phyloP scores from a whole-genome alignment of 2,329 filamentous ascomycete species.

The Neospermospora avenae region DNA sequence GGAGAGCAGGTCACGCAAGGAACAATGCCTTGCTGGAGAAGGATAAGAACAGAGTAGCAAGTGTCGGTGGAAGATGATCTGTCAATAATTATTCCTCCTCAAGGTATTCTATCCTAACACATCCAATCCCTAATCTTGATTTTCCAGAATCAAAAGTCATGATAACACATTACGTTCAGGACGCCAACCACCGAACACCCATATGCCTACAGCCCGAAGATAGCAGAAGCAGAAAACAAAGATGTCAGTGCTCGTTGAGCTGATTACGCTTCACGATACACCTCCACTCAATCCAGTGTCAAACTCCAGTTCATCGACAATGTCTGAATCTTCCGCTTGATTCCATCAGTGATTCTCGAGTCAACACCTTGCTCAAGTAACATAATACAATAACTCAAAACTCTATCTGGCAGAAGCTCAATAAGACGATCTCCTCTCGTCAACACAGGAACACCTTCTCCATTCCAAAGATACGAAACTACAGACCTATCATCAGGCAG shows the following conservation, averaged over 20 bases:
- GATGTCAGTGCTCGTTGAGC: not conserved
- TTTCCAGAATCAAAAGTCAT: not conserved
- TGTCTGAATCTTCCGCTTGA: slow-evolving; percentile 50
- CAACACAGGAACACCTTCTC: slow-evolving; percentile 50
- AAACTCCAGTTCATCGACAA: slow-evolving; percentile 33
- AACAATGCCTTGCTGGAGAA: no score
- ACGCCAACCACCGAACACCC: not conserved
- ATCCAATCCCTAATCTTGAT: not conserved
- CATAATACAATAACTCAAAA: slow-evolving; percentile 50
- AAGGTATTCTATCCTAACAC: not conserved
- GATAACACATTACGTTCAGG: not conserved
- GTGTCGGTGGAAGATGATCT: not conserved
- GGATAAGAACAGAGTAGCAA: not conserved
- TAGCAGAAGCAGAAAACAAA: not conserved
- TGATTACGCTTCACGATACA: not conserved
- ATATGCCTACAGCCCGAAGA: not conserved
- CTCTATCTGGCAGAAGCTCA: slow-evolving; percentile 37
- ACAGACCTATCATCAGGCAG: slow-evolving; percentile 49
- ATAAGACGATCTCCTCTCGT: slow-evolving; percentile 48
- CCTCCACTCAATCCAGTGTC: not conserved
- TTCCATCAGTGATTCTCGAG: slow-evolving; percentile 52
- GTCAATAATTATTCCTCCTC: not conserved
- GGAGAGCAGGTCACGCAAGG: no score
- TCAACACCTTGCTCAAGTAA: slow-evolving; percentile 50
- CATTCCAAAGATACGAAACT: slow-evolving; percentile 49